Conservation (phyloP, 257 asterid species). For the Primulina huaijiensis region DNA sequence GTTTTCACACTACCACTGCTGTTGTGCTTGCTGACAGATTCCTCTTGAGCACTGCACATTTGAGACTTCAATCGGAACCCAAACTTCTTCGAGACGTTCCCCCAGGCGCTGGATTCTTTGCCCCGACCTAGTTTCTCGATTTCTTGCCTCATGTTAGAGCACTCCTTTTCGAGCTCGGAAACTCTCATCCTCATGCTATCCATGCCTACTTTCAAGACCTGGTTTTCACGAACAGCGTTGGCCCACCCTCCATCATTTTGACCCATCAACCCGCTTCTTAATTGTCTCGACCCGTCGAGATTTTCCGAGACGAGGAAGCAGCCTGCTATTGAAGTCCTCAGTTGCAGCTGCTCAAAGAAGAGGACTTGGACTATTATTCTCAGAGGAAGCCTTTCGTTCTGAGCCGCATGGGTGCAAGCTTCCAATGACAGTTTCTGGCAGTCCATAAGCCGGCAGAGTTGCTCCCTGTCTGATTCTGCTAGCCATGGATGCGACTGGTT, state of each 20-base stretch:
- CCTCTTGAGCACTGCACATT: conserved; percentile 97
- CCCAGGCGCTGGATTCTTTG: conserved; percentile 67
- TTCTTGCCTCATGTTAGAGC: conserved; percentile 80
- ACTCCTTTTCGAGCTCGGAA: conserved; percentile 90
- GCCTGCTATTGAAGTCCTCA: conserved; percentile 90
- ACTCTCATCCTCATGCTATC: conserved; percentile 90
- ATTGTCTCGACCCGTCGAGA: conserved; percentile 84
- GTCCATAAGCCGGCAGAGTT: conserved; percentile 90
- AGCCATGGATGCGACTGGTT: conserved; percentile 96
- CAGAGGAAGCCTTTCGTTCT: conserved; percentile 83
- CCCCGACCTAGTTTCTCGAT: conserved; percentile 75
- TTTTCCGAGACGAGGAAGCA: conserved; percentile 93
- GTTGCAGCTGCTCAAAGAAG: conserved; percentile 94
- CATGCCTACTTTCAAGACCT: conserved; percentile 97
- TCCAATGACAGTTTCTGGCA: conserved; percentile 96
- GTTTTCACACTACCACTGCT: conserved; percentile 30
- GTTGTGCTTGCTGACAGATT: conserved; percentile 76
- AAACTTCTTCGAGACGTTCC: conserved; percentile 67
- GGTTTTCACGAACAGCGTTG: conserved; percentile 83
- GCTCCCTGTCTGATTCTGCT: conserved; percentile 80
- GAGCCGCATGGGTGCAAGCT: conserved; percentile 99
- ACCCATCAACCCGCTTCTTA: conserved; percentile 74
- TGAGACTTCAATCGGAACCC: conserved; percentile 83
- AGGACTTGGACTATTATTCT: conserved; percentile 89
- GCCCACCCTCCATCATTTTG: conserved; percentile 67